A percentile compares a stretch with the other conserved stretches of the same genome.
phyloP scores from a whole-genome alignment of 2,329 filamentous ascomycete species.

The Seiridium unicorne region DNA sequence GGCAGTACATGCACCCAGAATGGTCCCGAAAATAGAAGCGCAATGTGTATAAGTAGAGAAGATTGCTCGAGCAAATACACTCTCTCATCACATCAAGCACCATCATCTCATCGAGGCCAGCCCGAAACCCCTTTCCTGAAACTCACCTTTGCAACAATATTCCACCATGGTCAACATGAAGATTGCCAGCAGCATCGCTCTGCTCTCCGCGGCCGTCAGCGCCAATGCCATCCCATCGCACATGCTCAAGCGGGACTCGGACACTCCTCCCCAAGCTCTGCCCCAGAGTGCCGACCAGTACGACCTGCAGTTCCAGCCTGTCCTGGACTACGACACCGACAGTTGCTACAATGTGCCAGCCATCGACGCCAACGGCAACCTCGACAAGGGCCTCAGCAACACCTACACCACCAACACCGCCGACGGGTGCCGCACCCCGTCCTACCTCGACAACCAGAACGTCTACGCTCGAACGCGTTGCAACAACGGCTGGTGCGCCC shows the following conservation, averaged over 20 bases:
- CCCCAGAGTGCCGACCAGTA: conserved; percentile 12
- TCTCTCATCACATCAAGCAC: too few relatives aligned
- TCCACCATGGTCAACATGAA: not conserved
- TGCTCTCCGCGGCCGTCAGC: not conserved
- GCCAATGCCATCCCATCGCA: not conserved
- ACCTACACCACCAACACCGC: not conserved
- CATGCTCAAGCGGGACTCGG: not conserved
- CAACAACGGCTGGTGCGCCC: conserved; percentile 31
- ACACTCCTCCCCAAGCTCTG: not conserved
- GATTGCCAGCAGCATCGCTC: not conserved
- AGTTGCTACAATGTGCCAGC: conserved; percentile 47
- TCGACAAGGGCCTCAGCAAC: conserved; percentile 22
- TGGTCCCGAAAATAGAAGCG: too few relatives aligned
- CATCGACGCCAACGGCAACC: conserved; percentile 33
- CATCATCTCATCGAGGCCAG: too few relatives aligned
- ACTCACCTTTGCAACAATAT: not conserved
- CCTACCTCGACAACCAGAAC: conserved; percentile 29
- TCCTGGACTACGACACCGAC: conserved; percentile 37
- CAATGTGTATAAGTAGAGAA: too few relatives aligned
- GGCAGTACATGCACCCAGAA: too few relatives aligned
- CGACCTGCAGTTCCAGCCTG: conserved; percentile 34
- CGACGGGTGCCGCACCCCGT: conserved; percentile 26
- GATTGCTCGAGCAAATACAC: too few relatives aligned
- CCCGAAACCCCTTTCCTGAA: not conserved
- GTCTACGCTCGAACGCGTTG: conserved; percentile 29